Conservation (phyloP, 768 basidiomycete genomes). For the Termitomyces bulborhizus region DNA sequence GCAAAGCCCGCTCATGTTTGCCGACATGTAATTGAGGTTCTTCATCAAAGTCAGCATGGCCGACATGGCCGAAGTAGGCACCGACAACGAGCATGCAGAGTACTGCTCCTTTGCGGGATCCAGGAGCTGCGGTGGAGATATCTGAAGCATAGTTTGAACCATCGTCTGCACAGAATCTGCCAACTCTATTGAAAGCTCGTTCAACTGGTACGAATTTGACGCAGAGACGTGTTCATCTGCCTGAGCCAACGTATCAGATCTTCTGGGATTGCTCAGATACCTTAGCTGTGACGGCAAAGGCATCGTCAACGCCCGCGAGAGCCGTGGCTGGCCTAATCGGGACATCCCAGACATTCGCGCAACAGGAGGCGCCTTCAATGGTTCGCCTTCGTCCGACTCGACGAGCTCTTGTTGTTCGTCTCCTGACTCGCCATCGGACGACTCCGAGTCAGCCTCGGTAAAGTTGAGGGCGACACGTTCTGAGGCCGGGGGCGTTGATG, state of each 20-base stretch:
- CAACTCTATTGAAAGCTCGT: constrained; percentile 77
- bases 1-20: constrained; percentile 64
- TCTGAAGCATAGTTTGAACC: constrained; percentile 85
- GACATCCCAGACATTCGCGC: constrained; percentile 5
- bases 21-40: constrained; percentile 88
- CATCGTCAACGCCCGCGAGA: constrained; percentile 73
- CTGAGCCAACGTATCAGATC: background rate
- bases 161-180: constrained; percentile 89
- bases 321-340: constrained; percentile 37
- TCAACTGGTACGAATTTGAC: constrained; percentile 35
- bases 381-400: constrained; percentile 15
- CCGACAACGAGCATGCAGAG: constrained; percentile 79
- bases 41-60: constrained; percentile 91
- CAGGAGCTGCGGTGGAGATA: constrained; percentile 84
- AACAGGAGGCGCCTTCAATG: constrained; percentile 10
- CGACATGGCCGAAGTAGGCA: constrained; percentile 84
- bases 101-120: constrained; percentile 94
- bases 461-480: constrained; percentile 39
- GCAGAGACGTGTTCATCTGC: background rate
- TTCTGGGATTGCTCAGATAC: constrained; percentile 63
- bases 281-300: constrained; percentile 78
- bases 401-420: constrained; percentile 11
- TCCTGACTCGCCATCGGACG: constrained; percentile 37
- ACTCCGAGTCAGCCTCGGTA: constrained; percentile 42
- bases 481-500: constrained; percentile 30